A percentile compares a stretch with the other conserved stretches of the same genome.
Evolutionary conservation across 1,284 basidiomycete species (phyloP).

Genomic region (Lentinula novae-zelandiae): DNA sequence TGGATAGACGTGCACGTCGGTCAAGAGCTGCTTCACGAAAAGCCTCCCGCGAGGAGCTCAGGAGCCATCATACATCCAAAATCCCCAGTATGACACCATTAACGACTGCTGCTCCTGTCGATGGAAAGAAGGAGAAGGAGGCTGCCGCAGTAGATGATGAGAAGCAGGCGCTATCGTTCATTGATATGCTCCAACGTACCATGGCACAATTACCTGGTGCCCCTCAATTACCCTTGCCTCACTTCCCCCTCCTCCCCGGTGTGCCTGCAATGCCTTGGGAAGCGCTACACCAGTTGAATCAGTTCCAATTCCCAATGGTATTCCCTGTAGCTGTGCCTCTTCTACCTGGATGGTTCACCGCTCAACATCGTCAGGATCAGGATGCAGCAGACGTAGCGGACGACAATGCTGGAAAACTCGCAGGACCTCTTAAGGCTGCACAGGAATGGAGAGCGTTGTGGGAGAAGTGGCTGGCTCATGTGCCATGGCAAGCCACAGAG

Average conservation of each 20-base stretch:
- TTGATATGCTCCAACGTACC: slow-evolving; percentile 71
- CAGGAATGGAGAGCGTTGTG: slow-evolving; percentile 58
- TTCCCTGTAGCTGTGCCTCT: slow-evolving; percentile 54
- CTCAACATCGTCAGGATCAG: background rate
- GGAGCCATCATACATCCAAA: slow-evolving; percentile 20
- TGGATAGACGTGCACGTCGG: slow-evolving; percentile 19
- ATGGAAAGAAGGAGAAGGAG: slow-evolving; percentile 16
- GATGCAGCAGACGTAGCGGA: slow-evolving; percentile 26
- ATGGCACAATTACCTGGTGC: slow-evolving; percentile 66
- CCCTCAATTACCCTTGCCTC: slow-evolving; percentile 52
- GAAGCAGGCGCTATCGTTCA: slow-evolving; percentile 66
- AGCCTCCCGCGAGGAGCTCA: slow-evolving; percentile 22
- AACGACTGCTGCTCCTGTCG: slow-evolving; percentile 13
- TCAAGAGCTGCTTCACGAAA: slow-evolving; percentile 21
- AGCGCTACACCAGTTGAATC: slow-evolving; percentile 54
- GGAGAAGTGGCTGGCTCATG: slow-evolving; percentile 71
- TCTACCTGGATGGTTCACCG: slow-evolving; percentile 9
- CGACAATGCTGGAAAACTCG: slow-evolving; percentile 25
- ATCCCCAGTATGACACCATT: slow-evolving; percentile 23
- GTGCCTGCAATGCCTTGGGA: slow-evolving; percentile 64
- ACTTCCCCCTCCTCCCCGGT: slow-evolving; percentile 46
- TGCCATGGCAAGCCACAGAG: slow-evolving; percentile 42
- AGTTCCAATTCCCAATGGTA: slow-evolving; percentile 66
- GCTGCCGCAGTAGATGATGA: slow-evolving; percentile 35
- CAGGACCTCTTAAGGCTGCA: slow-evolving; percentile 32